Conservation (phyloP, 495 filamentous ascomycete genomes). For the Sordaria brevicollis region DNA sequence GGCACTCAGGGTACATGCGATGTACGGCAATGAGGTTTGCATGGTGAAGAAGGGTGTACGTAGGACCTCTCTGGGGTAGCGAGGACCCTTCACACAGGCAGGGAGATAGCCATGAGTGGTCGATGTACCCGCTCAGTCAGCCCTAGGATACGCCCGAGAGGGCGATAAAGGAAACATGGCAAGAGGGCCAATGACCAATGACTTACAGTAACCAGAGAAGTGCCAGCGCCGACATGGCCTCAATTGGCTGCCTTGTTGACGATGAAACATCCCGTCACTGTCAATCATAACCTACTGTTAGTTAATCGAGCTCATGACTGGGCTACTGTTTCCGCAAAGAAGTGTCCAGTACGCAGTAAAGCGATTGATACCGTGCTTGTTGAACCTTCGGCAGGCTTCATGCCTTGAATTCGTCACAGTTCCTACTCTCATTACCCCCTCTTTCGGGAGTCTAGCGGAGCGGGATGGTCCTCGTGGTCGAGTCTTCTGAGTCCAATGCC, state of each 20-base stretch:
- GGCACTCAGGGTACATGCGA: background rate
- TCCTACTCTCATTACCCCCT: background rate
- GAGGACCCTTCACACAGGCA: background rate
- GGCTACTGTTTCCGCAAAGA: background rate
- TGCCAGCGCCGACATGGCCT: background rate
- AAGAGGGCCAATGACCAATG: background rate
- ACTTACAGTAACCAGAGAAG: background rate
- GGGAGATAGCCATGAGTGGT: background rate
- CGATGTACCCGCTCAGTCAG: background rate
- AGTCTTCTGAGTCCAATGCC: background rate
- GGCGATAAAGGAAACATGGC: background rate
- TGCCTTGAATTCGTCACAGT: background rate
- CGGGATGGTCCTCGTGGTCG: background rate
- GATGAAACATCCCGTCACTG: background rate
- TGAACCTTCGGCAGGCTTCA: background rate
- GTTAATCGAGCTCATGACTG: background rate
- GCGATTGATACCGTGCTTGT: background rate
- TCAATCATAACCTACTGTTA: background rate
- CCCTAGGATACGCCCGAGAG: background rate
- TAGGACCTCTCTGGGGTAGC: background rate
- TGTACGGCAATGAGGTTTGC: background rate
- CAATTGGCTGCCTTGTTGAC: background rate
- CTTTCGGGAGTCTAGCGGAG: background rate
- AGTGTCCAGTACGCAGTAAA: background rate
- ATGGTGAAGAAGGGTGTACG: background rate